Evolutionary conservation across 352 stramenopile genomes (phyloP), one percentile per base, ranked within the genome.

Genomic region (Globisporangium lucens): DNA sequence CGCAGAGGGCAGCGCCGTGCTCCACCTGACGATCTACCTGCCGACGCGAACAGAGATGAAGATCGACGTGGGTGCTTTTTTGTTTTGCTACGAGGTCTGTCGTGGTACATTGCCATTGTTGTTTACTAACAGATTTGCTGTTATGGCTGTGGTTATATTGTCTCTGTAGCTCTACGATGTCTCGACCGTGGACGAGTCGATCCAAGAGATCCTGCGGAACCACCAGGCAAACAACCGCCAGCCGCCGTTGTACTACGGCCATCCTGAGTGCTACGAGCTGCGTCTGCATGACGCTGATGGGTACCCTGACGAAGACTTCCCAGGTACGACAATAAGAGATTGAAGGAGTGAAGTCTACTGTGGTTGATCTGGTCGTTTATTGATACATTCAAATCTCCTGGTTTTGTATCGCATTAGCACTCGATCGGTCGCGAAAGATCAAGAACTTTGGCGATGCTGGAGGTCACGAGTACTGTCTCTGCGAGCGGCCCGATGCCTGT

Each of bases 381-480:
- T 49, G 41, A 22, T 4, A 49, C 9, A 15, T 9, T 6, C 2
- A 10, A 5, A 22, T 29, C 56, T 30, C 8, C 3, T n/a, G 29
- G 15, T 38, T 33, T 3, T 29, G 22, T 52, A 1, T 59, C 9
- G 1, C 43, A 38, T 43, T 17, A 94, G 89, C 89, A 4, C 70
- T 96, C 15, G 87, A 96, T 61, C 80, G 87, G 15, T 95, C 87
- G 6, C 75, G 89, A 8, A 95, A 94, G 70, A 96, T 96, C 65
- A 96, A 96, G 71, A 95, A 95, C 72, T 95, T 96, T 77, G 89
- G 89, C n/a, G 88, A 96, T 63, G 87, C 87, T 36, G 88, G 87
- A 0, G 87, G 86, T 4, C 89, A 96, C 55, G 87, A 95, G 59
- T 96, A 94, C 63, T 96, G 89, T 64, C 71, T 96, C 35, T 96